These are phyloP conservation scores for Pyrenophora graminea DNA, from an alignment of 2,329 filamentous ascomycete species.

Conservation along the genomic window DNA sequence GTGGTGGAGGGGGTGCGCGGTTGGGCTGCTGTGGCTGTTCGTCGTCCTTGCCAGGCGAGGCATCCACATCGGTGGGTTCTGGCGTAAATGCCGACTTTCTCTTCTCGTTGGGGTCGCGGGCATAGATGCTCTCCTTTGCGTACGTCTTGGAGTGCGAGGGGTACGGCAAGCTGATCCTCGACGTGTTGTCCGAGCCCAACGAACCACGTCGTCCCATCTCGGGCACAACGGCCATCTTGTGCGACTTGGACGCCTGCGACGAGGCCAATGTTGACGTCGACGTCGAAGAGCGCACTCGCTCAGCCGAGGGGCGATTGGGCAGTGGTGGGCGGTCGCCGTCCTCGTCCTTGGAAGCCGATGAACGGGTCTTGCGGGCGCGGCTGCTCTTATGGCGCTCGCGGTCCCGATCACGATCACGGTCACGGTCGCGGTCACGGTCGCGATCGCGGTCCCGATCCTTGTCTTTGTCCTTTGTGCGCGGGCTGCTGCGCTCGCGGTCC, in stretches of 20 bases:
- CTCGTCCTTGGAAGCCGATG: conserved; percentile 35
- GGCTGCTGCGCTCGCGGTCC: conserved; percentile 32
- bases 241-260: conserved; percentile 30
- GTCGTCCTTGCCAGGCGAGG: conserved; percentile 33
- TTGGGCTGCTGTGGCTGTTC: conserved; percentile 17
- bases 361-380: conserved; percentile 37
- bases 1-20: conserved; percentile 25
- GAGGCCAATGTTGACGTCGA: conserved; percentile 22
- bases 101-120: conserved; percentile 49
- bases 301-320: conserved; percentile 29
- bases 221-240: conserved; percentile 50
- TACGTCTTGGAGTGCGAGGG: conserved; percentile 87
- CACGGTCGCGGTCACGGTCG: conserved; percentile 1
- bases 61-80: conserved; percentile 49
- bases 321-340: conserved; percentile 23
- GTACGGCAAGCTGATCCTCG: conserved; percentile 64
- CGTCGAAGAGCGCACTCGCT: conserved; percentile 34
- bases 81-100: conserved; percentile 43
- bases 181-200: conserved; percentile 42
- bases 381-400: conserved; percentile 34
- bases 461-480: conserved; percentile 35
- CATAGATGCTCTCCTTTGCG: conserved; percentile 81
- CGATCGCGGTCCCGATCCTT: conserved; percentile 24
- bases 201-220: conserved; percentile 53
- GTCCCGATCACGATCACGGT: conserved; percentile 19